phyloP scores from a whole-genome alignment of 441 rosid species.

The Adansonia madagascariensis region DNA sequence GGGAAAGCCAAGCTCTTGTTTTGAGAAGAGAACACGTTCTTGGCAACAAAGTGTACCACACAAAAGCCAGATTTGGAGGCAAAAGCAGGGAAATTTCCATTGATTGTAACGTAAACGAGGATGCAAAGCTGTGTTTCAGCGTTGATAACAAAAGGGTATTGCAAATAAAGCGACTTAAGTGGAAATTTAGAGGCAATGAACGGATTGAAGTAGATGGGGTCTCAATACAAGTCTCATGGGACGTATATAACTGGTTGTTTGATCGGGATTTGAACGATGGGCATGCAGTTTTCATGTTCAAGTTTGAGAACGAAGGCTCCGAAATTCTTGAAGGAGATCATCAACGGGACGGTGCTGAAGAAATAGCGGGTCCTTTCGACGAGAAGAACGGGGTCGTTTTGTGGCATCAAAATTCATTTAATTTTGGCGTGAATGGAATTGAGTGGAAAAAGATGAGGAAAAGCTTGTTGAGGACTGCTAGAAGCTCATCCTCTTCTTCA shows the following conservation, averaged over 20 bases:
- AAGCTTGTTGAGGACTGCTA: constrained; percentile 56
- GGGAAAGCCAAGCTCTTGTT: constrained; percentile 52
- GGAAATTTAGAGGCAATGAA: constrained; percentile 94
- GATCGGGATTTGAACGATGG: constrained; percentile 42
- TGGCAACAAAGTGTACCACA: constrained; percentile 65
- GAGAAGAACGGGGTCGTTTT: constrained; percentile 43
- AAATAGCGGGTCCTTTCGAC: background rate
- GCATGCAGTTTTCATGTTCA: constrained; percentile 80
- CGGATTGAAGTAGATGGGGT: constrained; percentile 71
- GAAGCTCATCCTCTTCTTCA: constrained; percentile 77
- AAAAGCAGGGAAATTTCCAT: constrained; percentile 65
- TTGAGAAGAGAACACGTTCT: constrained; percentile 76
- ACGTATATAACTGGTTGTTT: constrained; percentile 84
- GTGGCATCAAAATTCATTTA: constrained; percentile 47
- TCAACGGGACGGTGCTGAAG: constrained; percentile 4
- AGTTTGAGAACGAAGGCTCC: constrained; percentile 54
- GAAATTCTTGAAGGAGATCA: constrained; percentile 36
- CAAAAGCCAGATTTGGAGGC: constrained; percentile 73
- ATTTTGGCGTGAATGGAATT: constrained; percentile 55
- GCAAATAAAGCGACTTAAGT: constrained; percentile 69
- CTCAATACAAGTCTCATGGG: constrained; percentile 80
- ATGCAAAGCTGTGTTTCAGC: constrained; percentile 58
- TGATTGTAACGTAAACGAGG: constrained; percentile 62
- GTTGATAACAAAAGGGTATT: constrained; percentile 62
- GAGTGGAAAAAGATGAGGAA: constrained; percentile 83